phyloP scores from a whole-genome alignment of 176 grass and related monocot species.

The Leersia perrieri region DNA sequence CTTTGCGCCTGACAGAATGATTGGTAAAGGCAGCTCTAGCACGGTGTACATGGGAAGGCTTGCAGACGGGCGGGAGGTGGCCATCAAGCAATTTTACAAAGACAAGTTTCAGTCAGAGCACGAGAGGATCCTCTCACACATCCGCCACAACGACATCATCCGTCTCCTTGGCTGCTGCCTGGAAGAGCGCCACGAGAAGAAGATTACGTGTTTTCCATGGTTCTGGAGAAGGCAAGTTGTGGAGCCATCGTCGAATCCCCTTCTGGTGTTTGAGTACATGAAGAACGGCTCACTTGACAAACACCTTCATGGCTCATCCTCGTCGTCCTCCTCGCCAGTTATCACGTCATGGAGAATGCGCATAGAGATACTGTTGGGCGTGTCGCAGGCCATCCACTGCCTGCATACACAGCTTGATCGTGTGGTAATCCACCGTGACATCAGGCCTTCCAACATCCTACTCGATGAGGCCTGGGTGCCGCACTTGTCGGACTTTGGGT shows the following conservation, averaged over 20 bases:
- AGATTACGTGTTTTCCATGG: no score
- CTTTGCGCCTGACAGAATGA: conserved; percentile 23
- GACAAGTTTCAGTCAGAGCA: no score
- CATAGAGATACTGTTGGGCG: conserved; percentile 45
- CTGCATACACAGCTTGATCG: conserved; percentile 49
- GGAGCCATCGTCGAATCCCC: no score
- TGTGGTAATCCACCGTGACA: conserved; percentile 53
- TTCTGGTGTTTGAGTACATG: background rate
- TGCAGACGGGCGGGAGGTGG: conserved; percentile 23
- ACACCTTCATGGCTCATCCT: conserved; percentile 32
- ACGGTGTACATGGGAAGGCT: conserved; percentile 38
- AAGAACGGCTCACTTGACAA: conserved; percentile 16
- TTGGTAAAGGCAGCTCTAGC: conserved; percentile 39
- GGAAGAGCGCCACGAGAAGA: no score
- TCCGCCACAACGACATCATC: background rate
- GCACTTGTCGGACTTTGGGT: background rate
- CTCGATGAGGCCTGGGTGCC: conserved; percentile 22
- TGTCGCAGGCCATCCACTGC: conserved; percentile 41
- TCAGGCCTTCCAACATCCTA: conserved; percentile 56
- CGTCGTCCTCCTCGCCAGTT: background rate
- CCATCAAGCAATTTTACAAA: conserved; percentile 14
- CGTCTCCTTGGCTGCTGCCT: background rate
- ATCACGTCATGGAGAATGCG: conserved; percentile 46
- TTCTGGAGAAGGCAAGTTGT: no score
- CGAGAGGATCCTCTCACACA: background rate